phyloP scores from a whole-genome alignment of 164 flowering plant species.

The Vitis cinerea region DNA sequence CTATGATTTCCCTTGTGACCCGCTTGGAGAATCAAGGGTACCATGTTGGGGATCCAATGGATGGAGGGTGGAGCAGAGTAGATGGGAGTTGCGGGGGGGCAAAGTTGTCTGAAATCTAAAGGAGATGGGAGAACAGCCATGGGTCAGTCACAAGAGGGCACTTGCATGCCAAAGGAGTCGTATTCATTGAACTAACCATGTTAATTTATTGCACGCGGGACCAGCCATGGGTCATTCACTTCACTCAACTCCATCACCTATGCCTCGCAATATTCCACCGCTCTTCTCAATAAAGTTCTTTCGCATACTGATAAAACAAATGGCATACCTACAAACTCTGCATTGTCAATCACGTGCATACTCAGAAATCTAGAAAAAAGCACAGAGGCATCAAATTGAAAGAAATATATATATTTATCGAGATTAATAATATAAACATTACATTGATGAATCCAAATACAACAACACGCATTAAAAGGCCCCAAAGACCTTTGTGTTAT shows the following conservation, averaged over 20 bases:
- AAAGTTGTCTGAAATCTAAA: conserved; percentile 14
- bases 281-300: background rate
- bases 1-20: background rate
- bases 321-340: conserved; percentile 38
- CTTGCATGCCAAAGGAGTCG: background rate
- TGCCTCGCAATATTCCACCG: conserved; percentile 16
- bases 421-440: background rate
- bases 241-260: background rate
- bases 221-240: conserved; percentile 15
- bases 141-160: conserved; percentile 13
- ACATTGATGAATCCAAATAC: conserved; percentile 27
- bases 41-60: too few species aligned
- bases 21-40: too few species aligned
- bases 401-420: conserved; percentile 2
- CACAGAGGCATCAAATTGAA: conserved; percentile 1
- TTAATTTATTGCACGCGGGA: conserved; percentile 19
- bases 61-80: background rate
- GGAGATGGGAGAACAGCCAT: conserved; percentile 5
- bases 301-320: conserved; percentile 26
- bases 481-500: conserved; percentile 39
- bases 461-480: conserved; percentile 40
- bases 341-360: conserved; percentile 39
- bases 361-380: conserved; percentile 7
- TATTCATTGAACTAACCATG: background rate
- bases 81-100: background rate